These are phyloP conservation scores for Gossypium trilobum DNA, from an alignment of 441 rosid genomes.

Conservation along the genomic window DNA sequence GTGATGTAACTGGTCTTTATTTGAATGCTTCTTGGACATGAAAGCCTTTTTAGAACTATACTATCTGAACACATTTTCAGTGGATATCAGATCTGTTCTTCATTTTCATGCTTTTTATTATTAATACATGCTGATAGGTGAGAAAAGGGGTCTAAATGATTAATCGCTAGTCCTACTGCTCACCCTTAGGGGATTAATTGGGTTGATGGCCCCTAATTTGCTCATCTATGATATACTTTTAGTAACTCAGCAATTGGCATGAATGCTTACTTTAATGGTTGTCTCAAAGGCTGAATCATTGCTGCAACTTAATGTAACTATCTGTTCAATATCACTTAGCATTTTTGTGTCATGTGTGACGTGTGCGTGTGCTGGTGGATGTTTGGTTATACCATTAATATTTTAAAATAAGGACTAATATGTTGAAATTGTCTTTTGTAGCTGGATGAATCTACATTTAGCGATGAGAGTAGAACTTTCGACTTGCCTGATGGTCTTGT, in stretches of 20 bases:
- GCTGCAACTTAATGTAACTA: conserved; percentile 2
- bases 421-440: conserved; percentile 24
- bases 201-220: not conserved
- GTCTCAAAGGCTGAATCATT: not conserved
- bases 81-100: not conserved
- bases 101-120: not conserved
- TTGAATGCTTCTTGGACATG: not conserved
- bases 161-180: not conserved
- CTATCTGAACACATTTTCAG: not conserved
- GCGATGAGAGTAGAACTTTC: conserved; percentile 44
- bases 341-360: not conserved
- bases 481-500: conserved; percentile 82
- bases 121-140: not conserved
- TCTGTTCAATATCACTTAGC: not conserved
- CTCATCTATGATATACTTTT: not conserved
- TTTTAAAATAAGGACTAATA: conserved; percentile 7
- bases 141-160: conserved; percentile 1
- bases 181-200: not conserved
- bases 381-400: not conserved
- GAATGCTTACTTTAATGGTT: not conserved
- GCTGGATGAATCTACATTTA: conserved; percentile 77
- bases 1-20: not conserved
- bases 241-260: not conserved
- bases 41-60: not conserved
- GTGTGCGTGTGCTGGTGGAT: not conserved